Evolutionary conservation across 176 grass and related monocot species (phyloP), one percentile per base, ranked within the genome.

Genomic region (Oryza nivara): DNA sequence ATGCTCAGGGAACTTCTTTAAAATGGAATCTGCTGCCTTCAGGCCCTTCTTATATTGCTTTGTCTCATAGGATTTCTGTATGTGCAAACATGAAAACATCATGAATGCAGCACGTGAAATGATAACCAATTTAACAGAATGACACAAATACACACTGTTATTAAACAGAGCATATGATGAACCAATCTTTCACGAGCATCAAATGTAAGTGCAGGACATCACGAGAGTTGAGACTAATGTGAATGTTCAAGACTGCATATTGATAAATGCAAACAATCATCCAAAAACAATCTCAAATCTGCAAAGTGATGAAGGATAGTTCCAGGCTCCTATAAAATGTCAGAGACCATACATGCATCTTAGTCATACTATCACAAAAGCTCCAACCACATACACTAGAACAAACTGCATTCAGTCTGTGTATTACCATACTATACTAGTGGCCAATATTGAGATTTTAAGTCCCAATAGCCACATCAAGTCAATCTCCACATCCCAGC

Each of bases 41-140:
- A 99, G 61, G 35, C 93, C 97, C 80, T 94, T 99, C 83, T 99
- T 99, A 79, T 99, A 99, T 82, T 99, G 97, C 88, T 99, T 99
- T 17, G 93, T 99, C 87, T 99, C 97, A 12, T 99, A 99, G 35
- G 97, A 99, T 99, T 99, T 99, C 97, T 99, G 86, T 30, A 34
- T 20, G 88, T n/a, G 41, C 77, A 81, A 71, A 76, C 25, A 75
- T 32, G 20, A 80, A 87, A 48, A 87, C 7, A 84, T 60, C 44
- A 83, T 22, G 13, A 84, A 66, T 26, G 74, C 73, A 6, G 64
- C 9, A 23, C 41, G 14, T 34, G 8, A 20, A 80, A 69, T 40
- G 45, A 43, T 75, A 67, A 71, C 46, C 78, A 43, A 61, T 1
- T 11, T 48, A 40, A 20, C 76, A 67, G 12, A 20, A 78, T 61